A percentile compares a stretch with the other conserved stretches of the same genome.
Conservation (phyloP, 176 grass and related monocot genomes). For the Triticum turgidum region DNA sequence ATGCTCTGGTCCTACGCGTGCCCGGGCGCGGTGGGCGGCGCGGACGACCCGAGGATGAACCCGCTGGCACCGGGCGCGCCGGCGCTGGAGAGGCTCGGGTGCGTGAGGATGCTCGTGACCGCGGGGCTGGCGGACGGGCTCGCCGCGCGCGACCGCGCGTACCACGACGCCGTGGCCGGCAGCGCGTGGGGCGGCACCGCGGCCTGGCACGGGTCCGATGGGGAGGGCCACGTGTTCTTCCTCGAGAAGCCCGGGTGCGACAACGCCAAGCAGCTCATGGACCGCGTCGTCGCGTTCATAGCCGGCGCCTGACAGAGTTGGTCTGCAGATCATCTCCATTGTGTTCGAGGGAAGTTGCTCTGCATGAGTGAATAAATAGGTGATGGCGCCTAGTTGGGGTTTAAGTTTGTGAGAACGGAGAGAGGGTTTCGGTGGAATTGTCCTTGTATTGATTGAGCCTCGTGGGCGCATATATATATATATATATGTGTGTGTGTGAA, state of each 20-base stretch:
- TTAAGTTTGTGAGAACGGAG: background rate
- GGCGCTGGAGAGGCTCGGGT: slow-evolving; percentile 31
- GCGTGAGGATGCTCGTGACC: slow-evolving; percentile 45
- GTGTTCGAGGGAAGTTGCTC: background rate
- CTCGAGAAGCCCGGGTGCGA: slow-evolving; percentile 32
- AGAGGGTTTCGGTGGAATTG: too few relatives aligned
- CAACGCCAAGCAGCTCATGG: slow-evolving; percentile 30
- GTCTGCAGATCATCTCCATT: background rate
- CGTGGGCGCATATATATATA: too few relatives aligned
- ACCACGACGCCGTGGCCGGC: slow-evolving; percentile 34
- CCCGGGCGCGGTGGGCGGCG: slow-evolving; percentile 32
- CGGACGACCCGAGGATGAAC: slow-evolving; percentile 52
- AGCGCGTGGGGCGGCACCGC: slow-evolving; percentile 49
- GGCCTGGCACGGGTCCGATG: slow-evolving; percentile 44
- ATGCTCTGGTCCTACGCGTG: slow-evolving; percentile 56
- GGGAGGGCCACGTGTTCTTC: slow-evolving; percentile 52
- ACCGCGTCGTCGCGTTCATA: slow-evolving; percentile 31
- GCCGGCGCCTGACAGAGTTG: background rate
- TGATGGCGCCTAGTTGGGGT: background rate
- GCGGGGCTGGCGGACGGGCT: slow-evolving; percentile 34
- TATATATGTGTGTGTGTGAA: accelerated
- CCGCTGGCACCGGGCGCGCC: slow-evolving; percentile 31
- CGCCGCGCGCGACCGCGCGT: slow-evolving; percentile 30
- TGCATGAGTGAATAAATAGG: background rate
- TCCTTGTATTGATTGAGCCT: too few relatives aligned